phyloP scores from a whole-genome alignment of 352 stramenopile genomes.

The Aphanomyces cochlioides region DNA sequence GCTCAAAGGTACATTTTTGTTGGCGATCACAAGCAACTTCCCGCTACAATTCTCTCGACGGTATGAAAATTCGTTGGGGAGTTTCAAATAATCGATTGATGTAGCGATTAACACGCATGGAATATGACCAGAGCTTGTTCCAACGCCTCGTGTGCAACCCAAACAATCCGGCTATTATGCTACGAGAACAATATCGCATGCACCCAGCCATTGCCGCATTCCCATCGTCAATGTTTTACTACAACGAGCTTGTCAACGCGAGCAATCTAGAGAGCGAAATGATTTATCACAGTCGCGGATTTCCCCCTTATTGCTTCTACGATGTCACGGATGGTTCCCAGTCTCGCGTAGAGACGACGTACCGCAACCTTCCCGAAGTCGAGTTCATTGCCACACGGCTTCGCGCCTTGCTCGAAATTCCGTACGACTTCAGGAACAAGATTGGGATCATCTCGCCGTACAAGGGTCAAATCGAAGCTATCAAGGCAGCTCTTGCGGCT shows the following conservation, averaged over 20 bases:
- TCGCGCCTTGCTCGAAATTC: neutral
- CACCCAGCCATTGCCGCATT: conserved; percentile 22
- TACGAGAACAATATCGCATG: conserved; percentile 27
- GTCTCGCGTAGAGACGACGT: conserved; percentile 66
- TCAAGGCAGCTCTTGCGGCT: conserved; percentile 3
- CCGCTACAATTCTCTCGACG: conserved; percentile 16
- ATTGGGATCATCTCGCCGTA: conserved; percentile 29
- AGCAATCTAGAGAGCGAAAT: neutral
- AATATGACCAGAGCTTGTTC: conserved; percentile 23
- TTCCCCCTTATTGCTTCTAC: conserved; percentile 61
- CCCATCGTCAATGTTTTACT: conserved; percentile 25
- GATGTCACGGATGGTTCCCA: conserved; percentile 59
- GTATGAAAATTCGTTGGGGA: neutral
- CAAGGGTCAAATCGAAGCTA: conserved; percentile 24
- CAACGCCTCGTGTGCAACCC: conserved; percentile 19
- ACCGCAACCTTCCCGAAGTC: conserved; percentile 60
- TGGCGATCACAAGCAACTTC: conserved; percentile 24
- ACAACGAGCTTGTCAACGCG: conserved; percentile 10
- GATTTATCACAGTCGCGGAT: conserved; percentile 28
- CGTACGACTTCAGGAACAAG: conserved; percentile 14
- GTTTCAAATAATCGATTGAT: neutral
- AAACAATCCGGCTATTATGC: conserved; percentile 12
- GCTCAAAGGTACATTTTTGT: conserved; percentile 16
- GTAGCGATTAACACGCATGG: conserved; percentile 13
- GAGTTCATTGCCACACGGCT: conserved; percentile 16